Base-by-base conservation (phyloP, 257 asterid genomes). In the Fraxinus pennsylvanica region DNA sequence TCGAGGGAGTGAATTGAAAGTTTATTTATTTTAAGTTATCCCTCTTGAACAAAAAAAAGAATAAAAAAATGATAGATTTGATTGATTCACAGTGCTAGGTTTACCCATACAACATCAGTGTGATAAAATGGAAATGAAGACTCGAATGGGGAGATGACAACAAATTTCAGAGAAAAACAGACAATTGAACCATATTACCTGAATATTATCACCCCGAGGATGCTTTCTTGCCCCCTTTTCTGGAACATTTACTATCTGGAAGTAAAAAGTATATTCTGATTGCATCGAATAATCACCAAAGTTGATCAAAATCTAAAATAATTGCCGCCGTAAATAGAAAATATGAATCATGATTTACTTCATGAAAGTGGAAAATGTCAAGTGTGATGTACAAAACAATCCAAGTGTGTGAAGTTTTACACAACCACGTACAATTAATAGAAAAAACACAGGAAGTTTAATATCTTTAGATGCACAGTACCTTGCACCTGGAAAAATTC, bases 171-270 rank as follows among this genome's bases (percentile, higher is more conserved):
- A 59, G 80, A 82, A 71, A 70, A 14, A 4, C 79, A 84, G 41
- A 61, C 61, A 50, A 63, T 36, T 25, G 74, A 72, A 79, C 77
- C 75, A 77, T 30, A 70, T 50, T 87, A 90, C 98, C 98, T 94
- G 97, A 84, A 94, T 88, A 76, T 85, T 87, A 71, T 92, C 98
- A 63, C 96, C 98, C 22, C 96, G 96, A 74, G 98, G 95, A 81
- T 92, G 95, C 87, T 92, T 94, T 88, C 98, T 89, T 38, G 96
- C 91, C 81, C 98, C 98, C 79, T 94, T 94, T 83, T 94, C 97
- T 78, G 98, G 98, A 88, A 94, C 98, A 82, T 86, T 94, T 79
- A 94, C 93, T 77, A 90, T 89, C 98, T 94, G 94, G 80, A 80
- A 76, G 74, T 80, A 69, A 73, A 71, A 84, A 71, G 72, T 65